Conservation (phyloP, 1,284 basidiomycete genomes). For the Thecaphora thlaspeos region DNA sequence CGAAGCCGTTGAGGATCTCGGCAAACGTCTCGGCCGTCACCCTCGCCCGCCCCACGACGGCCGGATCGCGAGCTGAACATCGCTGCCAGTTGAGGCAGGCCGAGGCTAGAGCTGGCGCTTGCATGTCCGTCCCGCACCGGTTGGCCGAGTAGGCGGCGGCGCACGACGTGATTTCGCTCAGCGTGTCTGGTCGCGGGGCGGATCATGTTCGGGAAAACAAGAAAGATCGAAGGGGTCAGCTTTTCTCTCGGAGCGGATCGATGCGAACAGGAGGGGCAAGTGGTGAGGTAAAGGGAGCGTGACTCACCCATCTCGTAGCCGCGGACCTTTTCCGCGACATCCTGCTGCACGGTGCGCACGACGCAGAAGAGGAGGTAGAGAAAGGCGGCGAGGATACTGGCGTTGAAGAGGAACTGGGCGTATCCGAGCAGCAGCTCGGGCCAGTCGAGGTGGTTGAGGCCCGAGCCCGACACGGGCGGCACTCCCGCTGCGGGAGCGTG, state of each 20-base stretch:
- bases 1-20: slow-evolving; percentile 92
- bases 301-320: slow-evolving; percentile 80
- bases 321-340: slow-evolving; percentile 82
- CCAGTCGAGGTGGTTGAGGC: slow-evolving; percentile 22
- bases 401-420: slow-evolving; percentile 89
- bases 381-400: slow-evolving; percentile 78
- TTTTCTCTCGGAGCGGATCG: too few relatives aligned
- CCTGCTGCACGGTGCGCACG: slow-evolving; percentile 82
- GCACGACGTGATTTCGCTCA: slow-evolving; percentile 48
- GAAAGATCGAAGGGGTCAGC: neutral
- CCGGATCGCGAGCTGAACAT: slow-evolving; percentile 94
- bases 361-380: slow-evolving; percentile 82
- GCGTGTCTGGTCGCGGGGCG: slow-evolving; percentile 22
- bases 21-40: slow-evolving; percentile 92
- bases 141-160: slow-evolving; percentile 38
- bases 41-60: slow-evolving; percentile 79
- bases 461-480: too few relatives aligned
- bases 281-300: neutral
- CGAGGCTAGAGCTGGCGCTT: slow-evolving; percentile 45
- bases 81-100: slow-evolving; percentile 70
- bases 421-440: slow-evolving; percentile 45
- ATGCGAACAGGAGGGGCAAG: too few relatives aligned
- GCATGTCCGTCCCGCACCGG: slow-evolving; percentile 46
- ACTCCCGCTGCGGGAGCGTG: neutral
- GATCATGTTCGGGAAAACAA: neutral